These are phyloP conservation scores for Exophiala alcalophila DNA, from an alignment of 2,329 filamentous ascomycete species.

Conservation along the genomic window DNA sequence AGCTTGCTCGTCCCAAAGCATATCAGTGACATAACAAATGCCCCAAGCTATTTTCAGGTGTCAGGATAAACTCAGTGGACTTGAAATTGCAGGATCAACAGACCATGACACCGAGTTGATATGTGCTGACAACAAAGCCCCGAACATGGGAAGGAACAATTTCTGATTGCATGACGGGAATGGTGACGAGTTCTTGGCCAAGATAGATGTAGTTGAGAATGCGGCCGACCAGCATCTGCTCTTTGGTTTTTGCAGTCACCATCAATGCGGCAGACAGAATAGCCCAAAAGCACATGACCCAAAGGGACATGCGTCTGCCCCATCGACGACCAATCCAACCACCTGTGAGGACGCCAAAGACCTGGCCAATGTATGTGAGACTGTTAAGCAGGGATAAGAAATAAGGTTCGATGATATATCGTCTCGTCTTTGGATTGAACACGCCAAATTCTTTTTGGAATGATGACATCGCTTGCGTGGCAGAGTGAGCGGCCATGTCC, in stretches of 20 bases:
- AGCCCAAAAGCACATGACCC: conserved; percentile 17
- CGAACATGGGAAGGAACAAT: conserved; percentile 17
- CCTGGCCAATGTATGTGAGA: conserved; percentile 14
- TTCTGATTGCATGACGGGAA: conserved; percentile 16
- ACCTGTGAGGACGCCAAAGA: conserved; percentile 11
- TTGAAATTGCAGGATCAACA: not conserved
- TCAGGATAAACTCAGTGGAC: not conserved
- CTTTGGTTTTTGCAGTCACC: conserved; percentile 14
- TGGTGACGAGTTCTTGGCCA: conserved; percentile 15
- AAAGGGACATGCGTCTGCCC: conserved; percentile 14
- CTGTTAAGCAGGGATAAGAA: conserved; percentile 17
- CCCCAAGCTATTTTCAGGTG: conserved; percentile 7
- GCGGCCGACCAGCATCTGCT: conserved; percentile 15
- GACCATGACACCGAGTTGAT: conserved; percentile 18
- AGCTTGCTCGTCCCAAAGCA: conserved; percentile 16
- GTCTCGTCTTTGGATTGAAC: conserved; percentile 7
- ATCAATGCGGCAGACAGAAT: conserved; percentile 11
- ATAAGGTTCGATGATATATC: conserved; percentile 11
- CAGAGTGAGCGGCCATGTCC: conserved; percentile 9
- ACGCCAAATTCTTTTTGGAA: conserved; percentile 13
- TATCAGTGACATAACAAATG: conserved; percentile 15
- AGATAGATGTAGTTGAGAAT: conserved; percentile 21
- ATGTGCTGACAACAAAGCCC: conserved; percentile 18
- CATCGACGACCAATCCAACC: conserved; percentile 11
- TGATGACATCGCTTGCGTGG: conserved; percentile 12